These are phyloP conservation scores for Talaromyces pinophilus DNA, from an alignment of 2,329 filamentous ascomycete species.

Conservation along the genomic window DNA sequence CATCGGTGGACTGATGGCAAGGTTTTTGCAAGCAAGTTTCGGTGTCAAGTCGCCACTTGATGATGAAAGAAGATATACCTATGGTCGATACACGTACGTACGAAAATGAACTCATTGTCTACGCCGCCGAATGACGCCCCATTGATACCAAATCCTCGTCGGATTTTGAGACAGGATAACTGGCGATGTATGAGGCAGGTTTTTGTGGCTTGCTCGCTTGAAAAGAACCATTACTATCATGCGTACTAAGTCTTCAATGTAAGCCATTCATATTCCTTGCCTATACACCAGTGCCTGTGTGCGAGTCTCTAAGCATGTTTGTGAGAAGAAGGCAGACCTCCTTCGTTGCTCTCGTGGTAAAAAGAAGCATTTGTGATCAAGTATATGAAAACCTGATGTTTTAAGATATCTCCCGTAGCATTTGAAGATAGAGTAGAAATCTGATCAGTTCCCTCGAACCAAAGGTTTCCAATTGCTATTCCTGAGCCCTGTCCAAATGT, in stretches of 20 bases:
- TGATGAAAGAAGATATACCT: background rate
- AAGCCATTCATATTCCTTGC: background rate
- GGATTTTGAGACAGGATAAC: background rate
- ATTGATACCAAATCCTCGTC: background rate
- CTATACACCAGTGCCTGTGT: background rate
- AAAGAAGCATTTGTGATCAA: no score
- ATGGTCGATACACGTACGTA: background rate
- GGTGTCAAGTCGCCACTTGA: background rate
- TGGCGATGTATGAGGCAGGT: background rate
- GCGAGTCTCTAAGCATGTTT: background rate
- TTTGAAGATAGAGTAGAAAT: background rate
- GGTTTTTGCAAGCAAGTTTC: background rate
- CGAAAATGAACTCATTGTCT: background rate
- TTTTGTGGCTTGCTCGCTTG: conserved; percentile 1
- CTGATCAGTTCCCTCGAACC: no score
- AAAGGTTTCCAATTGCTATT: background rate
- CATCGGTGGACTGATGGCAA: background rate
- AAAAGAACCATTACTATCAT: background rate
- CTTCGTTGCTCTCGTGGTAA: background rate
- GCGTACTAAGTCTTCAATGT: no score
- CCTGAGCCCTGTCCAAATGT: background rate
- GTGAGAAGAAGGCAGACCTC: background rate
- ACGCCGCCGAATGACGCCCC: background rate
- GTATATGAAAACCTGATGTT: no score
- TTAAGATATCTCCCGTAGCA: background rate